phyloP scores from a whole-genome alignment of 1,284 basidiomycete genomes.

The Papiliotrema terrestris region DNA sequence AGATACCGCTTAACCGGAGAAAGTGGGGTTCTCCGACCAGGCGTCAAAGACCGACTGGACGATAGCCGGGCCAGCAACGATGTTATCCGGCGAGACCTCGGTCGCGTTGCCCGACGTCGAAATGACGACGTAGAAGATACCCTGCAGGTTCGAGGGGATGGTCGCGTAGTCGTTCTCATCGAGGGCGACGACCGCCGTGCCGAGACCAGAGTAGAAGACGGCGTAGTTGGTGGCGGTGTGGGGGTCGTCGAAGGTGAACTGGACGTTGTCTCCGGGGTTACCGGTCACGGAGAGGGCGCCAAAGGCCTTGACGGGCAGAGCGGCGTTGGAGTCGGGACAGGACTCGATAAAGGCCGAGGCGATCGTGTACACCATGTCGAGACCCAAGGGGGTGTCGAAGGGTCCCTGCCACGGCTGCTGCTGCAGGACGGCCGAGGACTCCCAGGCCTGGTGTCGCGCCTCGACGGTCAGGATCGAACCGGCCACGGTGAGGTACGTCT shows the following conservation, averaged over 20 bases:
- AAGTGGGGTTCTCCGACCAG: conserved; percentile 31
- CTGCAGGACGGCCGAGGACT: conserved; percentile 52
- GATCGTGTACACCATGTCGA: conserved; percentile 48
- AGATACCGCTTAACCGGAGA: conserved; percentile 8
- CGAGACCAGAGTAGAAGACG: conserved; percentile 30
- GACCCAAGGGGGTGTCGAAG: conserved; percentile 55
- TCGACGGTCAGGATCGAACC: conserved; percentile 54
- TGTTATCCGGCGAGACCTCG: conserved; percentile 41
- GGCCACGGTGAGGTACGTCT: conserved; percentile 56
- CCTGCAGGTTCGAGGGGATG: conserved; percentile 48
- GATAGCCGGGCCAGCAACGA: conserved; percentile 46
- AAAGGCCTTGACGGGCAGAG: conserved; percentile 51
- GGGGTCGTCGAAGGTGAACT: conserved; percentile 31
- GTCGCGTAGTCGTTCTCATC: conserved; percentile 34
- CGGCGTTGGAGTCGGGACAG: conserved; percentile 46
- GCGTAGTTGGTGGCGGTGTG: conserved; percentile 21
- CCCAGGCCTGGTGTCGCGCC: conserved; percentile 64
- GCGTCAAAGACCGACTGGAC: conserved; percentile 20
- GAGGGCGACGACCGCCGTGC: conserved; percentile 16
- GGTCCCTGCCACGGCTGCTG: conserved; percentile 56
- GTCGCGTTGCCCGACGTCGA: conserved; percentile 29
- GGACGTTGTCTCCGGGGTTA: conserved; percentile 15
- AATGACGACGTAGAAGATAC: conserved; percentile 50
- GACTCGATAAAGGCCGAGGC: conserved; percentile 39
- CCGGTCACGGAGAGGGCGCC: conserved; percentile 45